Percentiles rank a stretch among this genome's conserved stretches.
These are phyloP conservation scores for Adansonia rubrostipa DNA, from an alignment of 441 rosid species.

Conservation along the genomic window DNA sequence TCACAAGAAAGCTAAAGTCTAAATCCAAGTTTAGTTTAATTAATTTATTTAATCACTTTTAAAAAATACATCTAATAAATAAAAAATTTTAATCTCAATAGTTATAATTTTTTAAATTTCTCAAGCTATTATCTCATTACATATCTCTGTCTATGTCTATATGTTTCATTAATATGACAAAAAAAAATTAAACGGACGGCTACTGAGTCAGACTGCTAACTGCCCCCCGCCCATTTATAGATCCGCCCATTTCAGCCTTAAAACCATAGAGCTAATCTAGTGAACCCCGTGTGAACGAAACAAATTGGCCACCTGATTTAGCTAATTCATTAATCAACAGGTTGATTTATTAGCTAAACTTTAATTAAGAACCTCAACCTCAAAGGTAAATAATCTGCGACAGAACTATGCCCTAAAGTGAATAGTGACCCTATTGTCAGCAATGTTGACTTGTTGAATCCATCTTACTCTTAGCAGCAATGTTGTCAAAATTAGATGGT, in stretches of 20 bases:
- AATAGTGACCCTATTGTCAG: background rate
- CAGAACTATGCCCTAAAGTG: background rate
- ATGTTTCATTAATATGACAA: slow-evolving; percentile 33
- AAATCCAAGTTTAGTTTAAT: background rate
- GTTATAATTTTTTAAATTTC: no score
- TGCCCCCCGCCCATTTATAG: background rate
- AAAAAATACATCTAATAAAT: no score
- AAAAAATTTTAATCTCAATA: no score
- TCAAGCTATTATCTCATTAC: no score
- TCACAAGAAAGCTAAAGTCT: slow-evolving; percentile 34
- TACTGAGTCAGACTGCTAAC: background rate
- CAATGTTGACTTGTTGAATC: background rate
- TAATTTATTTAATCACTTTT: no score
- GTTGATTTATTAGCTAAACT: background rate
- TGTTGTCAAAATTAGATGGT: background rate
- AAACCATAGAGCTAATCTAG: background rate
- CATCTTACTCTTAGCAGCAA: background rate
- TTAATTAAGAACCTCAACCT: background rate
- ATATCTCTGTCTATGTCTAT: slow-evolving; percentile 18
- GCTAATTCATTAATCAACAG: background rate
- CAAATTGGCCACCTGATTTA: background rate
- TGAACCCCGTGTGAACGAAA: slow-evolving; percentile 17
- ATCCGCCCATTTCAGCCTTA: background rate
- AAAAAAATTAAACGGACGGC: slow-evolving; percentile 5
- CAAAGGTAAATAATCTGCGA: background rate